Conservation (phyloP, 2,329 filamentous ascomycete species). For the Colletotrichum caudatum region DNA sequence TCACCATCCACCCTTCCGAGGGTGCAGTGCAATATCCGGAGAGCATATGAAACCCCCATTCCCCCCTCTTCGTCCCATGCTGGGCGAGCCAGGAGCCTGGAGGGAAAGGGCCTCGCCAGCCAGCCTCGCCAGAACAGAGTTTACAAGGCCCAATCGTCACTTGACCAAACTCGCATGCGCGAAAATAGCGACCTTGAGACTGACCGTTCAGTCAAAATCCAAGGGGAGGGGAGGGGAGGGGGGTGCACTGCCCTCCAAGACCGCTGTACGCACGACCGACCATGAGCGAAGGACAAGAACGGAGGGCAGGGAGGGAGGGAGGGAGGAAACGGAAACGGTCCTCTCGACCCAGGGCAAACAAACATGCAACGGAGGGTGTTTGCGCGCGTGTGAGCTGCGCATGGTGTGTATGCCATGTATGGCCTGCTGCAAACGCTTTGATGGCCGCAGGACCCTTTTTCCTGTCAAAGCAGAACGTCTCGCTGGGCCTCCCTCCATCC, state of each 20-base stretch:
- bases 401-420: not conserved
- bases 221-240: not conserved
- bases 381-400: conserved; percentile 5
- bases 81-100: not conserved
- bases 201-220: too few species aligned
- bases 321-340: not conserved
- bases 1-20: conserved; percentile 6
- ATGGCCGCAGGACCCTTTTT: conserved; percentile 28
- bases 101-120: conserved; percentile 2
- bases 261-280: conserved; percentile 23
- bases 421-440: conserved; percentile 31
- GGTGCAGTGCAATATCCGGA: conserved; percentile 26
- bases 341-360: not conserved
- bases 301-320: too few species aligned
- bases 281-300: too few species aligned
- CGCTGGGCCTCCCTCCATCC: not conserved
- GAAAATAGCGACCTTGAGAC: conserved; percentile 10
- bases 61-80: conserved; percentile 34
- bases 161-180: conserved; percentile 22
- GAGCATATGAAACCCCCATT: conserved; percentile 31
- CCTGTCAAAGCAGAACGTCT: conserved; percentile 34
- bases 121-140: conserved; percentile 36
- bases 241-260: not conserved
- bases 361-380: not conserved
- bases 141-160: conserved; percentile 30